These are phyloP conservation scores for Zoysia pacifica DNA, from an alignment of 176 grass and related monocot genomes.

Conservation along the genomic window DNA sequence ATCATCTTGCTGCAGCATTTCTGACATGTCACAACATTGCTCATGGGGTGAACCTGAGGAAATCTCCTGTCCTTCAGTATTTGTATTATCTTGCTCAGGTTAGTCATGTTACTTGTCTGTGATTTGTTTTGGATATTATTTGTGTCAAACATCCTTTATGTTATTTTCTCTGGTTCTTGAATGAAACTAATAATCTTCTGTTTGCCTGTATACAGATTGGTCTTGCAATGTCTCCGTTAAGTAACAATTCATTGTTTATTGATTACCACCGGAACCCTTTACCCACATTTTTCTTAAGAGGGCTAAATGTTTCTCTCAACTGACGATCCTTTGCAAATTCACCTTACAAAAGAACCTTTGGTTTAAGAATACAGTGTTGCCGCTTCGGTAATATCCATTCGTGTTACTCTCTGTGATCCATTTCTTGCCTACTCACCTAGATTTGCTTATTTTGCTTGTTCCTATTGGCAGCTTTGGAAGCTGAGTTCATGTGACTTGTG, in stretches of 20 bases:
- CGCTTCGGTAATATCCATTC: slow-evolving; percentile 63
- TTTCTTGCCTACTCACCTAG: not conserved
- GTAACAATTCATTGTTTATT: slow-evolving; percentile 93
- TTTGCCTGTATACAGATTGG: slow-evolving; percentile 73
- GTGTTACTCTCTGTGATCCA: not conserved
- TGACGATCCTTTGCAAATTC: slow-evolving; percentile 94
- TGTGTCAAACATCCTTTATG: not conserved
- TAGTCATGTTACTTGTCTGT: slow-evolving; percentile 27
- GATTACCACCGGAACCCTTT: slow-evolving; percentile 97
- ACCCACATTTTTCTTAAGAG: slow-evolving; percentile 78
- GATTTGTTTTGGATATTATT: not conserved
- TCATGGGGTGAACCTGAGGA: slow-evolving; percentile 89
- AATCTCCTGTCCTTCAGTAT: slow-evolving; percentile 92
- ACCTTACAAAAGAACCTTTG: slow-evolving; percentile 95
- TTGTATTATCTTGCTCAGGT: slow-evolving; percentile 96
- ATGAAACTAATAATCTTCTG: slow-evolving; percentile 25
- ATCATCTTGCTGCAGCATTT: slow-evolving; percentile 91
- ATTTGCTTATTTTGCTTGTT: slow-evolving; percentile 23
- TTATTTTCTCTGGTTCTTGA: slow-evolving; percentile 3
- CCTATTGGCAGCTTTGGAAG: slow-evolving; percentile 83
- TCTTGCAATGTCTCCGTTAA: slow-evolving; percentile 95
- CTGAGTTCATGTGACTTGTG: slow-evolving; percentile 83
- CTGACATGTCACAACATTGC: slow-evolving; percentile 84
- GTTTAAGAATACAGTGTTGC: slow-evolving; percentile 97
- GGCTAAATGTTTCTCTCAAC: slow-evolving; percentile 89